phyloP scores from a whole-genome alignment of 2,329 filamentous ascomycete genomes.

The Verticillium albo-atrum region DNA sequence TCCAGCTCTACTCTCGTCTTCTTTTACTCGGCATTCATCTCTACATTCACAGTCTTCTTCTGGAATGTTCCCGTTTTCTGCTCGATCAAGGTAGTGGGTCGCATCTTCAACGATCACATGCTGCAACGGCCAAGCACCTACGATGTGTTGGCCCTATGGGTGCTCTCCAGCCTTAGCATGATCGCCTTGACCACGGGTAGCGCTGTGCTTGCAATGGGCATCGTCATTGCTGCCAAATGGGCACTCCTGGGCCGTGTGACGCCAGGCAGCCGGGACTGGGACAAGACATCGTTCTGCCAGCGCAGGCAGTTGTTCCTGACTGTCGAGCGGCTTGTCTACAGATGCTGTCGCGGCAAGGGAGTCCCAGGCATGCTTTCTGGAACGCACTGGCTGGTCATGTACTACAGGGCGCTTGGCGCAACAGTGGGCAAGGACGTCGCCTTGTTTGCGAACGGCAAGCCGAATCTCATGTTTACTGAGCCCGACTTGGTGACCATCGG shows the following conservation, averaged over 20 bases:
- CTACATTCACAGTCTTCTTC: slow-evolving; percentile 40
- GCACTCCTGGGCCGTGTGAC: slow-evolving; percentile 42
- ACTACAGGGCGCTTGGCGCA: slow-evolving; percentile 51
- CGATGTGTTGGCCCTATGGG: slow-evolving; percentile 32
- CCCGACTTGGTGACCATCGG: slow-evolving; percentile 51
- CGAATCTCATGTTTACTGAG: slow-evolving; percentile 51
- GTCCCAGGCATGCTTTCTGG: slow-evolving; percentile 49
- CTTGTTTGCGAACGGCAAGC: slow-evolving; percentile 47
- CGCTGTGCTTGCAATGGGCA: slow-evolving; percentile 33
- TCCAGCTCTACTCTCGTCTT: slow-evolving; percentile 42
- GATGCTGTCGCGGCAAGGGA: slow-evolving; percentile 45
- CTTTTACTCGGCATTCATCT: slow-evolving; percentile 41
- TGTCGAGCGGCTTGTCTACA: slow-evolving; percentile 45
- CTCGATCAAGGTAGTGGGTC: slow-evolving; percentile 40
- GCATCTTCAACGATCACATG: slow-evolving; percentile 19
- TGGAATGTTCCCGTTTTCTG: slow-evolving; percentile 47
- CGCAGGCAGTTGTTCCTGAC: slow-evolving; percentile 52
- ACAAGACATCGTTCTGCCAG: slow-evolving; percentile 51
- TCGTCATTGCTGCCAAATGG: slow-evolving; percentile 47
- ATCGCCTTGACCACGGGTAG: slow-evolving; percentile 36
- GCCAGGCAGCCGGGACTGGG: slow-evolving; percentile 53
- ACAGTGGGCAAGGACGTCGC: slow-evolving; percentile 50
- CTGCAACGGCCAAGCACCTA: slow-evolving; percentile 16
- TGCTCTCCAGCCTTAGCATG: slow-evolving; percentile 33
- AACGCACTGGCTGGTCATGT: slow-evolving; percentile 45